Base-by-base conservation (phyloP, 2,329 filamentous ascomycete species). In the Rosellinia necatrix region DNA sequence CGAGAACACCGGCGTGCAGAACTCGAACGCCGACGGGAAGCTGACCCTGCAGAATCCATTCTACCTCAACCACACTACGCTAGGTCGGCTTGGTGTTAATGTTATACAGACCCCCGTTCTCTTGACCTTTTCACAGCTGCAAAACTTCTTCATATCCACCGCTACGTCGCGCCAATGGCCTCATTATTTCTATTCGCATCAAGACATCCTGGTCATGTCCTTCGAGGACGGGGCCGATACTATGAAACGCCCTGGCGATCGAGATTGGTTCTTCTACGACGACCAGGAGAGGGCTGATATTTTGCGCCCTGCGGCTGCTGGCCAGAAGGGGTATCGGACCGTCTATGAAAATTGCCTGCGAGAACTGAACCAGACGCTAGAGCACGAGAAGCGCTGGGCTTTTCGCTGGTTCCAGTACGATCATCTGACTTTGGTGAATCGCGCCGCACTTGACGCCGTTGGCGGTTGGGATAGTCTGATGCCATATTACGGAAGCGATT, bases 171-270 rank as follows among this genome's bases (percentile, higher is more conserved):
- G 74, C 24, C 65, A 72, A n/a, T 82, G 78, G 76, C 69, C 70
- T 0, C 73, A 78, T 62, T 83, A 78, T 67, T 83, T 80, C 68
- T 82, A 79, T 75, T 75, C 72, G 10, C 81, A 82, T 64, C 80
- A 80, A 73, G 81, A 83, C 58, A 73, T 81, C 12, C 64, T 74
- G 3, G 72, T 74, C 3, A 60, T 76, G 9, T 72, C 72, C 5
- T 74, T 74, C 51, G 76, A 79, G 29, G 67, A 69, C 29, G 67
- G 67, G 1, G 47, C 65, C 21, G 67, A 69, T 41, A 61, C 59
- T 9, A 53, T 66, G 10, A 60, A 62, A 49, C 64, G 67, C 15
- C 63, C 64, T 4, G 65, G 66, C 1, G 66, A 68, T 54, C 60
- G 61, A 35, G 63, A 65, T 0, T 67, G 62, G 62, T 67, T 66